Evolutionary conservation across 2,329 filamentous ascomycete species (phyloP).

Genomic region (Orbilia brochopaga): DNA sequence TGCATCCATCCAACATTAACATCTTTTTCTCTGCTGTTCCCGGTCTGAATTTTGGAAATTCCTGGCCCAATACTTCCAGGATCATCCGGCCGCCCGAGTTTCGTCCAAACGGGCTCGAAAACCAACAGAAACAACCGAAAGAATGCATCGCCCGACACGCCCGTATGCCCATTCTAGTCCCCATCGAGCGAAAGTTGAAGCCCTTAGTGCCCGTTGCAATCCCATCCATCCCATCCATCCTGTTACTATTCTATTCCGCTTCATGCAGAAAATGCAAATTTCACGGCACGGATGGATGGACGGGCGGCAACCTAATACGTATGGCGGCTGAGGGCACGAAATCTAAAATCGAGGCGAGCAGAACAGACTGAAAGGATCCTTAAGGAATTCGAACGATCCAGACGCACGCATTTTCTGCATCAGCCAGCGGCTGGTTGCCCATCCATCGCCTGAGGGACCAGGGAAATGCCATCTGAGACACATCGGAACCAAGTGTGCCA

Average conservation of each 20-base stretch:
- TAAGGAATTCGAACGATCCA: no score
- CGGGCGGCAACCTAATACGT: no score
- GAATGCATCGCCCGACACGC: background rate
- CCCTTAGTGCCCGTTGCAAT: conserved; percentile 26
- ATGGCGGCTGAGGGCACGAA: background rate
- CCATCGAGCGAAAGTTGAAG: conserved; percentile 29
- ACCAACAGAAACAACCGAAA: background rate
- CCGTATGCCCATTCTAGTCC: conserved; percentile 8
- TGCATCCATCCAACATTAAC: background rate
- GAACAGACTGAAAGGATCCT: no score
- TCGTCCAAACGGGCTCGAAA: conserved; percentile 8
- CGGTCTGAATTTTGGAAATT: background rate
- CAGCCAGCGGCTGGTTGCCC: conserved; percentile 14
- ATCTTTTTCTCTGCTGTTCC: background rate
- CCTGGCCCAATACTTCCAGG: background rate
- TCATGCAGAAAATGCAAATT: conserved; percentile 2
- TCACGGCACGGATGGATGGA: conserved; percentile 4
- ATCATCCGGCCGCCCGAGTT: conserved; percentile 6
- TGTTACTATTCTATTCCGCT: no score
- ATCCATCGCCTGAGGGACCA: conserved; percentile 22
- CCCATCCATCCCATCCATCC: no score
- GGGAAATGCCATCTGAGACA: conserved; percentile 41
- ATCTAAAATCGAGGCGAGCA: background rate
- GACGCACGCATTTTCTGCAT: conserved; percentile 25
- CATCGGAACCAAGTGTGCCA: conserved; percentile 40